Conservation (phyloP, 2,329 filamentous ascomycete species). For the Colletotrichum agaves region DNA sequence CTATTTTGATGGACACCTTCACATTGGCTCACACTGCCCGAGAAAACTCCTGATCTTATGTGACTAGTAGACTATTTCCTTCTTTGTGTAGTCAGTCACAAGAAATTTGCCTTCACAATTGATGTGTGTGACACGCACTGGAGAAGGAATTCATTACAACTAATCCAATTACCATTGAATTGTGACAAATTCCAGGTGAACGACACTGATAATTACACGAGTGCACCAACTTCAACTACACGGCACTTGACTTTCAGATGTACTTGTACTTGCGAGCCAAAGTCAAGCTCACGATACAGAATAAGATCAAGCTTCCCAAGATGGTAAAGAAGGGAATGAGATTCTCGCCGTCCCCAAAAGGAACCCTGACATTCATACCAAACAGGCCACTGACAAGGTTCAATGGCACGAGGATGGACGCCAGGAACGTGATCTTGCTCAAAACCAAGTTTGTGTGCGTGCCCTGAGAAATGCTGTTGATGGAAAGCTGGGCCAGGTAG, state of each 20-base stretch:
- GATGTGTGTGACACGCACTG: too few relatives aligned
- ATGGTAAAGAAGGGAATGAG: conserved; percentile 67
- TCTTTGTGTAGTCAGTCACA: too few relatives aligned
- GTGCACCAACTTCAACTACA: too few relatives aligned
- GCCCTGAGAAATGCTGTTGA: conserved; percentile 89
- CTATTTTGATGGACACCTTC: neutral
- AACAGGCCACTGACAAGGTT: conserved; percentile 90
- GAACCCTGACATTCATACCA: conserved; percentile 86
- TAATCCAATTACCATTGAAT: too few relatives aligned
- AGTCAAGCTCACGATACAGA: conserved; percentile 59
- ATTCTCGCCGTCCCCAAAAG: conserved; percentile 64
- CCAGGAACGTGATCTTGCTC: conserved; percentile 93
- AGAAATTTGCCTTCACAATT: too few relatives aligned
- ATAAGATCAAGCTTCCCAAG: conserved; percentile 62
- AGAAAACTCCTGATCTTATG: too few relatives aligned
- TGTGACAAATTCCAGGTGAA: neutral
- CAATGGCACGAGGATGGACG: conserved; percentile 92
- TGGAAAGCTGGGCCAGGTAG: conserved; percentile 92
- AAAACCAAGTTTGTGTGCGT: conserved; percentile 89
- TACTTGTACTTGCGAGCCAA: conserved; percentile 58
- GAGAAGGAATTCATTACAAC: too few relatives aligned
- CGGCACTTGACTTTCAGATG: conserved; percentile 50
- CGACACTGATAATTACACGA: too few relatives aligned
- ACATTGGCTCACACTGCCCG: neutral
- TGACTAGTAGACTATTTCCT: too few relatives aligned